A percentile compares a stretch with the other conserved stretches of the same genome.
Evolutionary conservation across 2,329 filamentous ascomycete species (phyloP).

Genomic region (Samsoniella hepiali): DNA sequence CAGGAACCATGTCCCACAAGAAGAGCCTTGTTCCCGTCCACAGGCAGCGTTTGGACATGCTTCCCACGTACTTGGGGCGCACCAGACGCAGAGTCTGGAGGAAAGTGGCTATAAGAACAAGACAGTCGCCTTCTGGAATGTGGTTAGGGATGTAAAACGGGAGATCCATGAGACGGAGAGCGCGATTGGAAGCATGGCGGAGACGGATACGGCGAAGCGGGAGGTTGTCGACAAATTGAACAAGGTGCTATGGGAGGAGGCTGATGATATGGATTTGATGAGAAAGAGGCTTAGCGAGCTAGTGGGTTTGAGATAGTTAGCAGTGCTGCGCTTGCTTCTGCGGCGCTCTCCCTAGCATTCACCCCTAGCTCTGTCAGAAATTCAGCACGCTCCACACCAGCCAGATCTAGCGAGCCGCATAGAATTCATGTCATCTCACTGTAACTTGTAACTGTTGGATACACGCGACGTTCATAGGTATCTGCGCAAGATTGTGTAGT

Average conservation of each 20-base stretch:
- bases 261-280: slow-evolving; percentile 1
- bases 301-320: slow-evolving; percentile 24
- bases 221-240: neutral
- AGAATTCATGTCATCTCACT: too few relatives aligned
- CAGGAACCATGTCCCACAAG: neutral
- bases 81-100: neutral
- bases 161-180: neutral
- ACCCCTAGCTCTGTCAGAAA: too few relatives aligned
- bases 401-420: too few relatives aligned
- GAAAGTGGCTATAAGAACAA: neutral
- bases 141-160: neutral
- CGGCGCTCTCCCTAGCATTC: too few relatives aligned
- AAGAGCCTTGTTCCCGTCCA: neutral
- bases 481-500: too few relatives aligned
- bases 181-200: neutral
- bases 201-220: neutral
- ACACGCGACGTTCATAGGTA: too few relatives aligned
- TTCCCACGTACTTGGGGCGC: neutral
- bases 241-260: neutral
- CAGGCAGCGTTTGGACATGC: neutral
- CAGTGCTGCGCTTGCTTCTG: too few relatives aligned
- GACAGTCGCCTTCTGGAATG: neutral
- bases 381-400: too few relatives aligned
- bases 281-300: neutral
- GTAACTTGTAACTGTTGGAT: too few relatives aligned